Conservation (phyloP, 352 stramenopile genomes). For the Lagenidium sp. region DNA sequence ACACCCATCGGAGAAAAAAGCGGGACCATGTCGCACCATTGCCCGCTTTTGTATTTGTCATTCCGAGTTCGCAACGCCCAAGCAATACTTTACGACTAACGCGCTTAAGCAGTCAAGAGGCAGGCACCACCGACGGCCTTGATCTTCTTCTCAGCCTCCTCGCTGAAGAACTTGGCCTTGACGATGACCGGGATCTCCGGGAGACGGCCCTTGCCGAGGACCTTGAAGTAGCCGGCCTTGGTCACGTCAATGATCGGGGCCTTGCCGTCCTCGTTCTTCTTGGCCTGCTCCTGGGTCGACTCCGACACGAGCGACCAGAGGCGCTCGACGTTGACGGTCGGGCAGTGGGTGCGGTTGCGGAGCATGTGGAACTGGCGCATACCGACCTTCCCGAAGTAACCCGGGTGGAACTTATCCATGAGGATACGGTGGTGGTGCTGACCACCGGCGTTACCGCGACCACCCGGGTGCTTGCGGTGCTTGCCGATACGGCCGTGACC, state of each 20-base stretch:
- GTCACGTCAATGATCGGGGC: slow-evolving; percentile 99
- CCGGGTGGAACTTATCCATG: slow-evolving; percentile 99
- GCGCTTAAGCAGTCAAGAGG: slow-evolving; percentile 95
- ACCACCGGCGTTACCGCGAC: slow-evolving; percentile 99
- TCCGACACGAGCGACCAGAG: slow-evolving; percentile 98
- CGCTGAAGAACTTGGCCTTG: slow-evolving; percentile 99
- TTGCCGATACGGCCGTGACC: slow-evolving; percentile 99
- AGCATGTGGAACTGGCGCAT: slow-evolving; percentile 99
- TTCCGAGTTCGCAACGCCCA: slow-evolving; percentile 64
- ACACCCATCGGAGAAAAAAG: not conserved
- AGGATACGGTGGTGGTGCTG: slow-evolving; percentile 99
- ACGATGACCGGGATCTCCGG: slow-evolving; percentile 97
- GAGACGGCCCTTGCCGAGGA: slow-evolving; percentile 99
- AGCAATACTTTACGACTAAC: slow-evolving; percentile 33
- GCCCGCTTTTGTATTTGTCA: slow-evolving; percentile 64
- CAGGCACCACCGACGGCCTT: slow-evolving; percentile 97
- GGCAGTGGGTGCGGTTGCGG: slow-evolving; percentile 95
- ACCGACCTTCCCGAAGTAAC: slow-evolving; percentile 99
- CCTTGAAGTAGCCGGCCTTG: slow-evolving; percentile 98
- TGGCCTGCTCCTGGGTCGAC: slow-evolving; percentile 96
- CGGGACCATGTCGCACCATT: not conserved
- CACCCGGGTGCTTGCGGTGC: slow-evolving; percentile 99
- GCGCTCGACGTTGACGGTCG: slow-evolving; percentile 99
- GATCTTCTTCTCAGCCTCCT: slow-evolving; percentile 99
- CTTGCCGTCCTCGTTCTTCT: slow-evolving; percentile 93